A percentile compares a stretch with the other conserved stretches of the same genome.
Conservation (phyloP, 768 basidiomycete species). For the Mycena kentingensis region DNA sequence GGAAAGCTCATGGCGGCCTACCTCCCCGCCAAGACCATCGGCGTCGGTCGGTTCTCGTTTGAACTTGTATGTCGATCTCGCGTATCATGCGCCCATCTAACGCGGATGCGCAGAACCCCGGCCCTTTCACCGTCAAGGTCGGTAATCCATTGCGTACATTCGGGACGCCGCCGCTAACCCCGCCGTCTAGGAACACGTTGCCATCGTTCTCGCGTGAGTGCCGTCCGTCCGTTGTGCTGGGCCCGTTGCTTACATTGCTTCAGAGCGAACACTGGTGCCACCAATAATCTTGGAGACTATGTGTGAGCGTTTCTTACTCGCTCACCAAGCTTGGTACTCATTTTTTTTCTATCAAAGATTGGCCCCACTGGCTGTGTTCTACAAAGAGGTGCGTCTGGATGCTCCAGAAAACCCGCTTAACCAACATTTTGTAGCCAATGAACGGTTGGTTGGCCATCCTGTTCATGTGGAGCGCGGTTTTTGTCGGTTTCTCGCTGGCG, state of each 20-base stretch:
- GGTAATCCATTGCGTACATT: neutral
- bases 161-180: neutral
- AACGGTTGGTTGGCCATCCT: constrained; percentile 30
- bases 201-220: constrained; percentile 28
- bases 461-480: constrained; percentile 29
- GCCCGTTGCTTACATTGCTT: neutral
- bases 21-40: constrained; percentile 24
- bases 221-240: neutral
- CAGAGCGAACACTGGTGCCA: constrained; percentile 28
- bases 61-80: constrained; percentile 14
- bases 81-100: neutral
- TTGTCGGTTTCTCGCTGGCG: constrained; percentile 27
- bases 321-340: no score
- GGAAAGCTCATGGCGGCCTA: constrained; percentile 24
- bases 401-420: neutral
- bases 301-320: no score
- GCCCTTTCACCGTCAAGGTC: constrained; percentile 25
- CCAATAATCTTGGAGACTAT: constrained; percentile 29
- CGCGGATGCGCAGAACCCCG: constrained; percentile 21
- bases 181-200: constrained; percentile 24
- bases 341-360: no score
- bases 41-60: constrained; percentile 21
- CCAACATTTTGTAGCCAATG: constrained; percentile 18
- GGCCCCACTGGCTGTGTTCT: constrained; percentile 27
- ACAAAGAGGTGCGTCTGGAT: constrained; percentile 13